Base-by-base conservation (phyloP, 1,284 basidiomycete species). In the Cutaneotrichosporon sp. region DNA sequence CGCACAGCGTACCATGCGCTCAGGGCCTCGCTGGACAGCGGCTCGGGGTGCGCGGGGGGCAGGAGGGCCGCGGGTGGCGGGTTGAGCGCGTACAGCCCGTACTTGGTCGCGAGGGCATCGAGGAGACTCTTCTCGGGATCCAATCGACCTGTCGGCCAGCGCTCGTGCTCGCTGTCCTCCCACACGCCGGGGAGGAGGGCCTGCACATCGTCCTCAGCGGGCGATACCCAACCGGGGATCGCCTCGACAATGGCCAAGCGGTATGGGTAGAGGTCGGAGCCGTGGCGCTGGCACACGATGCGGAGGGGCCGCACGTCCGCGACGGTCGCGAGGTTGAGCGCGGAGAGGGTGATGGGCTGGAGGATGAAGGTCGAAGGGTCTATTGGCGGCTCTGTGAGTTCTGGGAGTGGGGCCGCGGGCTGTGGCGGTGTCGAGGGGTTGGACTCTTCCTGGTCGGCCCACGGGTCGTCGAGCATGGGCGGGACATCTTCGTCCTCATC, bases 1-100 rank as follows among this genome's bases (percentile, higher is more conserved):
- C 87, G 87, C 2, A 67, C 67, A 63, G 80, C 83, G 80, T 95
- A 97, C 93, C 92, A 97, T 18, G 75, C 63, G 6, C 85, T 80
- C 1, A 95, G 81, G 34, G 86, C 84, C 11, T 69, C 65, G 20
- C 36, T 38, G 2, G 64, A 45, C 5, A 66, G 38, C 14, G 20
- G 53, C 22, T 31, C 36, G 18, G 7, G 33, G 22, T 38, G 34
- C 4, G 33, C n/a, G 1, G 72, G 34, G 18, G 75, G 64, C 13
- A 78, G 59, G 18, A 62, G 62, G n/a, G 58, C 29, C 14, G 47
- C 20, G 2, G 38, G 52, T 14, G 54, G 34, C 1, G 54, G 54
- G 43, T 46, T 34, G 10, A 62, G n/a, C 24, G 57, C 31, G 27
- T 43, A 8, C 13, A 56, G 29, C 14, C 63, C 60, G 20, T 55